Base-by-base conservation (phyloP, 1,284 basidiomycete species). In the Cutaneotrichosporon mucoides region DNA sequence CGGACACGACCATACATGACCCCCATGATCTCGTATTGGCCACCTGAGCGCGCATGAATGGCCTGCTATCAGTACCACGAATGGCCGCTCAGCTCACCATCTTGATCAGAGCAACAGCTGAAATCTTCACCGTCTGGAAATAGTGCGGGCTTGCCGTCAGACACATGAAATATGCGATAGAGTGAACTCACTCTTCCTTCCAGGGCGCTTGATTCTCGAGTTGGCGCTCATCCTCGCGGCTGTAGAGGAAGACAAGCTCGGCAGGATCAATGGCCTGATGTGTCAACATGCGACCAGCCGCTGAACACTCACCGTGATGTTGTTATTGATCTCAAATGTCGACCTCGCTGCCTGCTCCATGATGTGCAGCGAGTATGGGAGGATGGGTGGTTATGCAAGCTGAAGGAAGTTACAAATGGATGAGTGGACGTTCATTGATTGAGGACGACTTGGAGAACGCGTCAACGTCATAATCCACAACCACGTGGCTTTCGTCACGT, bases 11-110 rank as follows among this genome's bases (percentile, higher is more conserved):
- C 95, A 78, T 97, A 92, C 94, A 99, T 97, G 47, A 98, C 83
- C 8, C 96, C 96, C 96, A 99, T 99, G 72, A 99, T 96, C 80
- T 99, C 95, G 80, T 97, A 92, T 56, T 89, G 88, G 2, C 96
- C 95, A 53, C 95, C 96, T 6, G 94, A 97, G 49, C 95, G 86
- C 42, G 96, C 95, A 77, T 99, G 95, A 71, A 96, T 98, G 58
- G 95, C 92, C 92, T 95, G 65, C 37, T 5, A 42, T 56, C 34
- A 57, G 55, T 24, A 24, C 24, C 24, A 24, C 24, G 24, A 24
- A 24, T 24, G 24, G 24, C 24, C 24, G 24, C 24, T 24, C 3
- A 24, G 56, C 76, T 58, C 55, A 93, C 95, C 95, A 99, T 99
- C 82, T 99, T 99, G 80, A 98, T 95, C 65, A 99, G 79, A 6